Conservation (phyloP, 768 basidiomycete genomes). For the Candolleomyces eurysporus region DNA sequence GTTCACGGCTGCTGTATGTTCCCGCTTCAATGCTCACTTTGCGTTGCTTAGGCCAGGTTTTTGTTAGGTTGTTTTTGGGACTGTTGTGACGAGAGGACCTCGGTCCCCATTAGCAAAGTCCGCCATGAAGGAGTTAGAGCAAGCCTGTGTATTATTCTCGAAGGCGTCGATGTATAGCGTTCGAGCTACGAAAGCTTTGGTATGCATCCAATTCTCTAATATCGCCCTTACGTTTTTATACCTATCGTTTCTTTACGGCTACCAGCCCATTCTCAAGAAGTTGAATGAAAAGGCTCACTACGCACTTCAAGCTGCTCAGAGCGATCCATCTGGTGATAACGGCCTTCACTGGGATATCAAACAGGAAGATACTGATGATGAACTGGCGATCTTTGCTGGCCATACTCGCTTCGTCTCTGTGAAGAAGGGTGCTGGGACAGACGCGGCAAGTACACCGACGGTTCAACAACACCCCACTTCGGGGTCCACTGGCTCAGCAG, state of each 20-base stretch:
- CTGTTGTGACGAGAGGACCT: slow-evolving; percentile 74
- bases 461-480: neutral
- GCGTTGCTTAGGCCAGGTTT: neutral
- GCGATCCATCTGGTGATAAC: slow-evolving; percentile 31
- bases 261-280: slow-evolving; percentile 56
- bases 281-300: slow-evolving; percentile 66
- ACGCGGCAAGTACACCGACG: neutral
- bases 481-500: neutral
- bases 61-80: slow-evolving; percentile 69
- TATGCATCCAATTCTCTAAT: slow-evolving; percentile 27
- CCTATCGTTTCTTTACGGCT: neutral
- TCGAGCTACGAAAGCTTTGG: slow-evolving; percentile 64
- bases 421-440: slow-evolving; percentile 24
- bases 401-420: slow-evolving; percentile 60
- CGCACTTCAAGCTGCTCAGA: slow-evolving; percentile 45
- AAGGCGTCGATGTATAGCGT: slow-evolving; percentile 58
- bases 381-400: slow-evolving; percentile 68
- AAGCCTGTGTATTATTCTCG: slow-evolving; percentile 63
- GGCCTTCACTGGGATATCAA: slow-evolving; percentile 51
- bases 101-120: slow-evolving; percentile 61
- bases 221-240: neutral
- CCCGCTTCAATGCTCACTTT: neutral
- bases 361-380: slow-evolving; percentile 57
- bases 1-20: slow-evolving; percentile 51
- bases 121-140: slow-evolving; percentile 70